Evolutionary conservation across 2,329 filamentous ascomycete genomes (phyloP), one percentile per base, ranked within the genome.

Genomic region (Colletotrichum euphorbiae): DNA sequence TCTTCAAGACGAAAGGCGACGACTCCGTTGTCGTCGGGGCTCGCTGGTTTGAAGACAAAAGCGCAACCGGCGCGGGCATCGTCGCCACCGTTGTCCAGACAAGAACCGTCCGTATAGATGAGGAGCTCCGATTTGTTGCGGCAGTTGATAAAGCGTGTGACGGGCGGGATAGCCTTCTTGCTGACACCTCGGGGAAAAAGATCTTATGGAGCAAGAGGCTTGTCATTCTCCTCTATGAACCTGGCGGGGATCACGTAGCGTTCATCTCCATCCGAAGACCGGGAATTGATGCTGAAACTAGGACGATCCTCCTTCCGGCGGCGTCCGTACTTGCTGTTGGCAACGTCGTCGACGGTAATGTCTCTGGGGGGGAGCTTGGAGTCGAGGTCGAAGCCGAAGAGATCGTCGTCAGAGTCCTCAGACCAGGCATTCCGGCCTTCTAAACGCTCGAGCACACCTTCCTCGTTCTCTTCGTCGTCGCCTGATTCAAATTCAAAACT

Each of bases 41-140:
- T 4, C 2, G 28, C 31, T 6, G 62, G 55, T 19, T 76, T 72
- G 59, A 76, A 70, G 40, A 77, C 70, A 60, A 84, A 76, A 0
- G 77, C 79, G 75, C 80, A 85, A 55, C 80, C 82, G 2, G 78
- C 83, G 69, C 71, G 74, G 1, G 80, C 74, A 42, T 80, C 72
- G 3, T 62, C 19, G 36, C 75, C 65, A 31, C 82, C 82, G 65
- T 85, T 84, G 58, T 79, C 71, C 5, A 79, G 69, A 64, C 83
- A 86, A 0, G 81, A 78, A 3, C 84, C 83, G 70, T 84, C 82
- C 0, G 82, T 82, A 69, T 79, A 81, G 54, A 86, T 76, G 9
- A 87, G 77, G 15, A 77, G 68, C 15, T 76, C 68, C 5, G 67
- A 24, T 6, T 67, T 62, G 31, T 84, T 71, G 5, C 67, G 50